Evolutionary conservation across 140 eudicot genomes (phyloP), one percentile per base, ranked within the genome.

Genomic region (Anethum foeniculum): DNA sequence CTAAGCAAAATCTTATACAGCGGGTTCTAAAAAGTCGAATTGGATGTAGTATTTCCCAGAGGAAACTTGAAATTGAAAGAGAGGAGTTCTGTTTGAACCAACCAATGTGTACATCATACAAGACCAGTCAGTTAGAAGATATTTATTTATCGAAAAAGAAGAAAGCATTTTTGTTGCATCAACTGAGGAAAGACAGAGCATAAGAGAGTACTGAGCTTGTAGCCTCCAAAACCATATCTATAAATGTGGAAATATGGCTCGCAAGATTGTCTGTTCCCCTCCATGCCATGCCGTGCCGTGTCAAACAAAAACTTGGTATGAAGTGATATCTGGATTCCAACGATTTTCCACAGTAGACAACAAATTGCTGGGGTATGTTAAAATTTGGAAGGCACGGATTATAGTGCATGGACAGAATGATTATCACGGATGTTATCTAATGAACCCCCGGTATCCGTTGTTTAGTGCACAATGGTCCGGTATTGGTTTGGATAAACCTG

Each of bases 211-310:
- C 52, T 47, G 52, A 13, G 52, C 52, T 47, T 11, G 16, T 39
- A 75, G 48, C 78, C 25, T 75, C 60, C 78, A 46, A 75, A 75
- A 46, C 60, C 23, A 3, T 44, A 75, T 39, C 79, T 25, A 47
- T 47, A 62, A 75, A 47, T 75, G 43, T 27, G 71, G 36, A 16
- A 75, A 46, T 44, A 49, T 46, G 78, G 36, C 58, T n/a, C 27
- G 58, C 46, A 75, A 44, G 38, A 44, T 46, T 47, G 79, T 46
- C 23, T 27, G 43, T 13, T 75, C 41, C 4, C n/a, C 41, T 68
- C 44, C n/a, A n/a, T n/a, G n/a, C 74, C 79, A 48, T 27, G 36
- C 14, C 64, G 79, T 75, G 79, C 54, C 79, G 64, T 75, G 79
- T 75, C 34, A 47, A 75, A 75, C 34, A 27, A 47, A 23, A 48